Percentiles rank a stretch among this genome's conserved stretches.
phyloP scores from a whole-genome alignment of 225 moss, liverwort and hornwort genomes.

The Takakia lepidozioides region DNA sequence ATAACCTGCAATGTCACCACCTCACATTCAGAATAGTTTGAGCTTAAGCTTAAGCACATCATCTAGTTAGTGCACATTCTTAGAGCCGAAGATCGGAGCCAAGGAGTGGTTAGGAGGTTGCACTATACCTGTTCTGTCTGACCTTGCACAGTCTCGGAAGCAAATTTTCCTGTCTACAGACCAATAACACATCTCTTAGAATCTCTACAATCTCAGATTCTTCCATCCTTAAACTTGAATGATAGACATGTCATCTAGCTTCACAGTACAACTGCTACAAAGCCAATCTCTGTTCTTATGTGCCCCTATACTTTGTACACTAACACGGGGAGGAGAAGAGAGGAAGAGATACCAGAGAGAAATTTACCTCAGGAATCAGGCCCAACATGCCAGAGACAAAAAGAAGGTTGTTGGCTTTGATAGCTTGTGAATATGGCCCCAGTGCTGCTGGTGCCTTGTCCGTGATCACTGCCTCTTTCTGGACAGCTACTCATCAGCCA shows the following conservation, averaged over 20 bases:
- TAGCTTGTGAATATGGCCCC: constrained; percentile 98
- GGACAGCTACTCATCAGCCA: constrained; percentile 41
- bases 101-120: no score
- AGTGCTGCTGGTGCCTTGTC: constrained; percentile 91
- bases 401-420: constrained; percentile 81
- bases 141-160: constrained; percentile 72
- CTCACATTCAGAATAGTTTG: background rate
- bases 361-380: constrained; percentile 71
- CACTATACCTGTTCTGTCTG: constrained; percentile 95
- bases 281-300: no score
- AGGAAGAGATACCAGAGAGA: background rate
- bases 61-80: no score
- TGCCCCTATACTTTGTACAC: no score
- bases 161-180: constrained; percentile 84
- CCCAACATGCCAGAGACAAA: constrained; percentile 88
- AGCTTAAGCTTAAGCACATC: no score
- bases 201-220: no score
- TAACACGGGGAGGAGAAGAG: background rate
- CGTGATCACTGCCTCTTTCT: constrained; percentile 75
- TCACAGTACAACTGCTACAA: no score
- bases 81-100: no score
- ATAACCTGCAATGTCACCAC: constrained; percentile 41
- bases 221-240: no score
- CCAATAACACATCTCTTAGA: no score
- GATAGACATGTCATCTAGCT: no score